Evolutionary conservation across 495 filamentous ascomycete genomes (phyloP), one percentile per base, ranked within the genome.

Genomic region (Daldinia loculata): DNA sequence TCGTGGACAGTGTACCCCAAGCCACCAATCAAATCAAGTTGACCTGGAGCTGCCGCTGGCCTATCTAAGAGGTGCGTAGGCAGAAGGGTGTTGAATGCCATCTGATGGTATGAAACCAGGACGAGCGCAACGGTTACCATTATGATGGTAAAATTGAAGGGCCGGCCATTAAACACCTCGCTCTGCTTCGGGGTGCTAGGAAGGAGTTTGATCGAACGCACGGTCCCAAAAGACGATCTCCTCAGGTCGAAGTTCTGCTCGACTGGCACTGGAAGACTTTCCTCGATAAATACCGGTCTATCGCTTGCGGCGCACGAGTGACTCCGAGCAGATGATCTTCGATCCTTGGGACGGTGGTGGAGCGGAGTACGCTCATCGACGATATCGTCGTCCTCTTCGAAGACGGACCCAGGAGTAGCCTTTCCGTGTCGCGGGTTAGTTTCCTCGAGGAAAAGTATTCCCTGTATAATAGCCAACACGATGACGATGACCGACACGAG

Each of bases 361-460:
- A 78, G 63, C 15, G 74, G 72, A 6, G 76, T 72, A 17, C 62
- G 71, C 72, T 78, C 76, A 14, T 76, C 72, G 12, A 36, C 32
- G 1, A 45, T 39, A 3, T 70, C 70, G 26, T 69, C 53, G 7
- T 66, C 67, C 2, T 76, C 74, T 9, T 69, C 64, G 51, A 66
- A 51, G 0, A 75, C 63, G 14, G 57, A 45, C 6, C 63, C 67
- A 4, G 45, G 53, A 4, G 51, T 51, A 5, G 15, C 8, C 17
- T 66, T 61, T 30, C 41, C 50, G 8, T 19, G 22, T 15, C 60
- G 69, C 57, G 88, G 89, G 72, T 96, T 93, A 3, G 93, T 96
- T 80, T 97, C 93, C 80, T 96, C 92, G 64, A 97, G 81, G 80
- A 95, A 97, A 51, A 97, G 74, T 45, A 92, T 83, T 11, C 93